Base-by-base conservation (phyloP, 2,329 filamentous ascomycete genomes). In the Colletotrichum spaethianum region DNA sequence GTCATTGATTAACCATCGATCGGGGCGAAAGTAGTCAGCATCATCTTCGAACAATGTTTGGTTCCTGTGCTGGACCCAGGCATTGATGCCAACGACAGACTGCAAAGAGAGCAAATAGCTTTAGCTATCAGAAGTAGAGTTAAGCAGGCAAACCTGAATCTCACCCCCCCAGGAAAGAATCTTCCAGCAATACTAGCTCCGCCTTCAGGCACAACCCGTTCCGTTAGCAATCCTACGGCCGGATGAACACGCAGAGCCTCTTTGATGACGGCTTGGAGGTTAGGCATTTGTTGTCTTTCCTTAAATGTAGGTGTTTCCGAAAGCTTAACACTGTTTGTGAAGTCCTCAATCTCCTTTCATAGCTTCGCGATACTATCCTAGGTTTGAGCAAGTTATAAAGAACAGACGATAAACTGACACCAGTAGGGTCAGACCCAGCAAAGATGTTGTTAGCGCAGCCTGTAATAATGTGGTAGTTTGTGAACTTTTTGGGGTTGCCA, bases 211-310 rank as follows among this genome's bases (percentile, higher is more conserved):
- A 88, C 86, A 0, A 83, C 79, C 5, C 88, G 82, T 76, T 85
- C 85, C n/a, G 89, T 77, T 3, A 86, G 84, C 14, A 89, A 77
- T 4, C 85, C 86, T 0, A 83, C 83, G 0, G 86, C 84, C 1
- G 87, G 82, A 61, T 88, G 85, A 26, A 90, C 78, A 18, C 88
- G 83, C 23, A 89, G 77, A 0, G 85, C 84, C 75, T 90, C 88
- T 63, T 88, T 88, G 48, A 90, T 84, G 3, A 86, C 83, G 0
- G 87, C 87, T 70, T 89, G 84, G 20, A 89, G 80, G 72, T 89
- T 90, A 0, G 85, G 86, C 76, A 87, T 77, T 57, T 77, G 79
- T 20, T 81, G 83, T 4, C 74, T 81, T 73, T 83, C 82, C 38
- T 79, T 83, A 75, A 81, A 86, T 0, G 78, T 76, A 56, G 61